These are phyloP conservation scores for Nicotiana tabacum DNA, from an alignment of 257 asterid species.

Conservation along the genomic window DNA sequence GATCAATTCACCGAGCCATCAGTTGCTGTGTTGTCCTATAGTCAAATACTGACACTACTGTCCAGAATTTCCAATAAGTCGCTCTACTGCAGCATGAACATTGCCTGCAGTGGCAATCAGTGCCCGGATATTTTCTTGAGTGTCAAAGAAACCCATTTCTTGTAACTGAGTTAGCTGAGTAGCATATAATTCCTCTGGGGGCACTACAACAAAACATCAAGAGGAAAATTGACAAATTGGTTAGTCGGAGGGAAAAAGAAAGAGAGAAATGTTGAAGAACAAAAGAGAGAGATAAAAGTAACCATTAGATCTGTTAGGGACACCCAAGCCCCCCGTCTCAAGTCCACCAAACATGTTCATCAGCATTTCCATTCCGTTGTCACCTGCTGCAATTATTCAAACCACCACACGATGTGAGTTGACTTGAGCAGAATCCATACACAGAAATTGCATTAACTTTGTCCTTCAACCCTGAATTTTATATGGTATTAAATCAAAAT, in stretches of 20 bases:
- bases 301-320: slow-evolving; percentile 36
- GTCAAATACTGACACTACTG: slow-evolving; percentile 17
- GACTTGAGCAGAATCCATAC: background rate
- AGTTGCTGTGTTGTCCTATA: slow-evolving; percentile 9
- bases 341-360: slow-evolving; percentile 52
- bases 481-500: background rate
- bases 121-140: slow-evolving; percentile 46
- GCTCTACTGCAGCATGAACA: slow-evolving; percentile 54
- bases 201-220: slow-evolving; percentile 24
- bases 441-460: background rate
- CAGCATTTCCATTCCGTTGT: slow-evolving; percentile 36
- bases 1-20: slow-evolving; percentile 6
- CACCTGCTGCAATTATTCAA: slow-evolving; percentile 12
- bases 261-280: background rate
- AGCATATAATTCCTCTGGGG: slow-evolving; percentile 43
- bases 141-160: slow-evolving; percentile 55
- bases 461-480: background rate
- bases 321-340: slow-evolving; percentile 34
- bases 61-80: slow-evolving; percentile 36
- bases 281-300: background rate
- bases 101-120: slow-evolving; percentile 43
- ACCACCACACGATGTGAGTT: slow-evolving; percentile 4
- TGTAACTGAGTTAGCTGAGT: slow-evolving; percentile 40
- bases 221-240: background rate
- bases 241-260: background rate